Base-by-base conservation (phyloP, 176 grass and related monocot species). In the Elaeis guineensis region DNA sequence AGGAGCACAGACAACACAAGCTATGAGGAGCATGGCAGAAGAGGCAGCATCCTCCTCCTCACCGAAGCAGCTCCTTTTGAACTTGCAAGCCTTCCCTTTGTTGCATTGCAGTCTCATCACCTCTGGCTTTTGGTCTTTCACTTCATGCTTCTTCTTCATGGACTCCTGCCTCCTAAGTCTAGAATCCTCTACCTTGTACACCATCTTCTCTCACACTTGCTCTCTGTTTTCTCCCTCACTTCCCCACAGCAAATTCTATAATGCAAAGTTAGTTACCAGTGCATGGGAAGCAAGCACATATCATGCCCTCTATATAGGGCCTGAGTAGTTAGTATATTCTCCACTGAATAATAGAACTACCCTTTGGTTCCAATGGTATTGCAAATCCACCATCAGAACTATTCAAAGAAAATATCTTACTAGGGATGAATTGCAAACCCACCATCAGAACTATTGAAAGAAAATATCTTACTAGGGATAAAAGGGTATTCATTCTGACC, bases 41-140 rank as follows among this genome's bases (percentile, higher is more conserved):
- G 83, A 77, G 15, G 78, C 74, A 7, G 55, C 91, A 66, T 90
- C 77, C 0, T 90, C 80, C 66, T 95, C 91, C 55, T 90, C 78
- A 69, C 69, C 90, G 75, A 86, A 95, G 76, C 83, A 79, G 76
- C 71, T 86, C 57, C 83, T 85, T 80, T 95, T 95, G 80, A 95
- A 95, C 75, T 85, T 80, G 74, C 80, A 90, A n/a, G 80, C 80
- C 69, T 82, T 95, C 25, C 62, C 88, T 69, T 87, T 92, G 80
- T 65, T 83, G 72, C 83, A 78, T 44, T 74, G 83, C 79, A 95
- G 73, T 75, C 63, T 82, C 74, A 70, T 53, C 20, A 58, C 44
- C 75, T 73, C 56, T 55, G 69, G 17, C 57, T 72, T 72, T 12
- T 4, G 11, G 16, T 62, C 69, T n/a, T 72, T 72, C 12, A 48